Evolutionary conservation across 176 grass and related monocot species (phyloP).

Genomic region (Juncus inflexus): DNA sequence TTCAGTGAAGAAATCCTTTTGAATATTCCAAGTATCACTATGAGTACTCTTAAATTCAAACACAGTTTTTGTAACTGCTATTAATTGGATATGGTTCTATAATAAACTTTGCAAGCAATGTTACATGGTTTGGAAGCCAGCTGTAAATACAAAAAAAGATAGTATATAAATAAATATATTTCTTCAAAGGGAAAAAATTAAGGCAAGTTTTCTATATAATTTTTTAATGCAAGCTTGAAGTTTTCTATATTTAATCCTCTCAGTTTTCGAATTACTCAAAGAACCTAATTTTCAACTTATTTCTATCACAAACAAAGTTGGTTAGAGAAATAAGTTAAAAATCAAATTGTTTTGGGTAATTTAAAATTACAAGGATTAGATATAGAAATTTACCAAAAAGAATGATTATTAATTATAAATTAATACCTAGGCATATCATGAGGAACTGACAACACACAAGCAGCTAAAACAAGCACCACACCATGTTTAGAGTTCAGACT

Average conservation of each 20-base stretch:
- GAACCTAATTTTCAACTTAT: too few species aligned
- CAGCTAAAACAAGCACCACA: constrained; percentile 72
- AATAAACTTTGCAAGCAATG: constrained; percentile 70
- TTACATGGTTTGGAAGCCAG: constrained; percentile 88
- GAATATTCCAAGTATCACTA: constrained; percentile 88
- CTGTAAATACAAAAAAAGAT: constrained; percentile 39
- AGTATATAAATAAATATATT: constrained; percentile 1
- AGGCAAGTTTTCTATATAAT: too few species aligned
- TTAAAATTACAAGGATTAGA: too few species aligned
- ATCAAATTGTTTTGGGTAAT: too few species aligned
- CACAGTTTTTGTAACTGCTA: constrained; percentile 81
- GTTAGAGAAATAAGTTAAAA: constrained; percentile 7
- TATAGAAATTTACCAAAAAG: too few species aligned
- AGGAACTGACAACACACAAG: constrained; percentile 84
- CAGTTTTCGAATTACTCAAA: too few species aligned
- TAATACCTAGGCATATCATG: constrained; percentile 89
- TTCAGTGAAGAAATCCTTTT: constrained; percentile 81
- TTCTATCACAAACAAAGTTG: too few species aligned
- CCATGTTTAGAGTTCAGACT: constrained; percentile 72
- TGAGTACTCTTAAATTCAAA: constrained; percentile 87
- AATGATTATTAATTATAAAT: too few species aligned
- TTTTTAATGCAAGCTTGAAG: too few species aligned
- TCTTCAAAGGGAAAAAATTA: background rate
- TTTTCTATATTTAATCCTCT: too few species aligned
- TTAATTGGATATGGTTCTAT: constrained; percentile 64